These are phyloP conservation scores for Suillus bovinus DNA, from an alignment of 768 basidiomycete species.

Conservation along the genomic window DNA sequence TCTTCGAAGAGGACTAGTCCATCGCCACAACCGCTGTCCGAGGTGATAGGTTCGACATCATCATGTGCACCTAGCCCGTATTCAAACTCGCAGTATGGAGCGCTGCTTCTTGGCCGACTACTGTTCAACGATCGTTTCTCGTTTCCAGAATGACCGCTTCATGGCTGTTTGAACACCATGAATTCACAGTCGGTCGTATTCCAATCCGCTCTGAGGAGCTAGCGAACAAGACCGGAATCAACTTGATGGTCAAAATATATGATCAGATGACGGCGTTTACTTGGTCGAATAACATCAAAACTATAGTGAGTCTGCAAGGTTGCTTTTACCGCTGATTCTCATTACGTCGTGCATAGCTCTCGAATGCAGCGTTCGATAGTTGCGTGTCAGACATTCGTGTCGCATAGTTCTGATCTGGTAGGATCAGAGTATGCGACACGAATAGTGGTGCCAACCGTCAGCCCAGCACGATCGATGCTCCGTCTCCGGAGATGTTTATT, in stretches of 20 bases:
- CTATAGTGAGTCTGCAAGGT: neutral
- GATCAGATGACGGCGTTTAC: constrained; percentile 5
- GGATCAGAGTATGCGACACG: neutral
- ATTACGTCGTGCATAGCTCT: neutral
- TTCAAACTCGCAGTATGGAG: neutral
- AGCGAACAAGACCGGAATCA: neutral
- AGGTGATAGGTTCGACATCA: neutral
- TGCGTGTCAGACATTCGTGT: neutral
- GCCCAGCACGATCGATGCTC: too few species aligned
- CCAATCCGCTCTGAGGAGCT: neutral
- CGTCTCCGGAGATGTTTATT: neutral
- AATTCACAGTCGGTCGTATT: constrained; percentile 1
- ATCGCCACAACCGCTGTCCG: neutral
- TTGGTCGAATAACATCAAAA: neutral
- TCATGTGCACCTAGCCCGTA: neutral
- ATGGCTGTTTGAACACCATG: constrained; percentile 1
- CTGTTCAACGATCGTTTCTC: neutral
- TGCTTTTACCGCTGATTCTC: neutral
- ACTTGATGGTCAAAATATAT: neutral
- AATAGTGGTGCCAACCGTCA: neutral
- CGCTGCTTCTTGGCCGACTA: neutral
- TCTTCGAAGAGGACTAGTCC: neutral
- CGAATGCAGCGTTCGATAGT: neutral
- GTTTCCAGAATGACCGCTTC: neutral
- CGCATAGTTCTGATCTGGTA: too few species aligned